Conservation (phyloP, 1,284 basidiomycete genomes). For the Heterobasidion irregulare region DNA sequence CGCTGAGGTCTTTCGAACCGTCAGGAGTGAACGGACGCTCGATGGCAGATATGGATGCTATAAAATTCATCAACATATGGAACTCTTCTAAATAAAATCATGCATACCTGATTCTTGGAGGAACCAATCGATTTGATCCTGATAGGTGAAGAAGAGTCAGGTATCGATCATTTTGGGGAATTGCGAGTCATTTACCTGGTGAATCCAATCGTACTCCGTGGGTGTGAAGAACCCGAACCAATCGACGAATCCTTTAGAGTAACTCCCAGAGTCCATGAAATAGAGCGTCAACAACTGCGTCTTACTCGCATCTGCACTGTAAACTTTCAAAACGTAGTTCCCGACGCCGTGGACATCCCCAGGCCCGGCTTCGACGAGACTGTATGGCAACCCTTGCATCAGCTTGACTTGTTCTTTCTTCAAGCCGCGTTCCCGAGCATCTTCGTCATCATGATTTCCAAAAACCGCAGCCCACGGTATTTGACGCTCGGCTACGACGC, state of each 20-base stretch:
- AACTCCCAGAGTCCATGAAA: conserved; percentile 87
- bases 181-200: conserved; percentile 30
- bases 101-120: conserved; percentile 59
- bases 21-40: conserved; percentile 78
- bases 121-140: conserved; percentile 86
- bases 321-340: conserved; percentile 76
- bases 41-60: conserved; percentile 51
- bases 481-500: conserved; percentile 62
- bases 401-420: conserved; percentile 51
- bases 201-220: conserved; percentile 79
- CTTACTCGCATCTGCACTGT: conserved; percentile 75
- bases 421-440: conserved; percentile 37
- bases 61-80: background rate
- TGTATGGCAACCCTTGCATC: conserved; percentile 80
- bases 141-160: background rate
- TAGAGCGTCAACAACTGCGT: conserved; percentile 86
- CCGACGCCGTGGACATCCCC: conserved; percentile 78
- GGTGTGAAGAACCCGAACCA: conserved; percentile 54
- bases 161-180: background rate
- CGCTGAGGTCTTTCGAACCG: conserved; percentile 56
- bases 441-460: conserved; percentile 88
- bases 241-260: conserved; percentile 50
- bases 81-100: background rate
- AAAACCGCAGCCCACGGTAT: conserved; percentile 90
- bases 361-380: conserved; percentile 73